phyloP scores from a whole-genome alignment of 306 rosid species.

The Fagus crenata region DNA sequence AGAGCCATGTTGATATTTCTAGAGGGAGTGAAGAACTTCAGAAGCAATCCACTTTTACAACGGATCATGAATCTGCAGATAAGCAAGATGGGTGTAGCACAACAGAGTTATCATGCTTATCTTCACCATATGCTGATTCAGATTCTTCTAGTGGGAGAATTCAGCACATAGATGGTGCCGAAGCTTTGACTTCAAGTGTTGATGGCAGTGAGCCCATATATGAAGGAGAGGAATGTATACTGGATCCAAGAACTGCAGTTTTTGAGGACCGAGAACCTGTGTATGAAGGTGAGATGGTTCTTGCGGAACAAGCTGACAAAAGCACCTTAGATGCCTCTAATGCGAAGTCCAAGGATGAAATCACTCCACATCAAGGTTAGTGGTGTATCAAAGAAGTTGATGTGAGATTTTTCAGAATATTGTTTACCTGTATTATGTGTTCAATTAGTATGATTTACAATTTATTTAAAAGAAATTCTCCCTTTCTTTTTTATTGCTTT shows the following conservation, averaged over 20 bases:
- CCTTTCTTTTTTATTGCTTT: conserved; percentile 32
- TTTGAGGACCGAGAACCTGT: conserved; percentile 76
- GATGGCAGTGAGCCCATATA: conserved; percentile 85
- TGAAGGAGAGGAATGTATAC: conserved; percentile 94
- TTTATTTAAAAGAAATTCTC: conserved; percentile 4
- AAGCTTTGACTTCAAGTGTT: conserved; percentile 58
- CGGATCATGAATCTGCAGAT: conserved; percentile 40
- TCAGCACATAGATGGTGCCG: conserved; percentile 49
- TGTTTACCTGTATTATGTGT: conserved; percentile 15
- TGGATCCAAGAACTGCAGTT: conserved; percentile 47
- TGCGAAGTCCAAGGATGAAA: conserved; percentile 52
- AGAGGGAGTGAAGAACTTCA: conserved; percentile 34
- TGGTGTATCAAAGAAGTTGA: conserved; percentile 21
- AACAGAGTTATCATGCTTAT: conserved; percentile 38
- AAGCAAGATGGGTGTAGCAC: conserved; percentile 40
- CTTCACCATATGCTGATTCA: conserved; percentile 44
- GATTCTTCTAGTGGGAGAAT: conserved; percentile 51
- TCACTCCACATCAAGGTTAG: conserved; percentile 77
- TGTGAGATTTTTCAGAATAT: conserved; percentile 16
- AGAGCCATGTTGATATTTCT: conserved; percentile 36
- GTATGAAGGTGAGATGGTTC: conserved; percentile 90
- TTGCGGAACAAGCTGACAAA: conserved; percentile 82
- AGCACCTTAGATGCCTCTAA: conserved; percentile 44
- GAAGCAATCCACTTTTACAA: conserved; percentile 34
- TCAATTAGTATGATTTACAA: conserved; percentile 25